Evolutionary conservation across 2,329 filamentous ascomycete species (phyloP).

Genomic region (Colletotrichum somersetense): DNA sequence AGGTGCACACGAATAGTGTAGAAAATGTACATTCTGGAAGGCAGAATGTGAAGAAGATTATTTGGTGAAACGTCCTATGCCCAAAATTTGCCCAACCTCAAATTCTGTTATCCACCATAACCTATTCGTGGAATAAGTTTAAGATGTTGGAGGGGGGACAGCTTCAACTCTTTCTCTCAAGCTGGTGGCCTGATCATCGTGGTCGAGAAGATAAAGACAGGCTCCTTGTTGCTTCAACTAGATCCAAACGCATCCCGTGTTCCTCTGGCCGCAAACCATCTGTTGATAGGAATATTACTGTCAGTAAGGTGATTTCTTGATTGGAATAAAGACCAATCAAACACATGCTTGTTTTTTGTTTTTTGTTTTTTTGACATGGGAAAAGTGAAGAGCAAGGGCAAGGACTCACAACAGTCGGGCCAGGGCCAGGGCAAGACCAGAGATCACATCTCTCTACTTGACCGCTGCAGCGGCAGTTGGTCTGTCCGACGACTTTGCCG

Average conservation of each 20-base stretch:
- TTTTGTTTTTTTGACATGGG: not conserved
- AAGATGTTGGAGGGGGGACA: too few relatives aligned
- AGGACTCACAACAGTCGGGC: conserved; percentile 41
- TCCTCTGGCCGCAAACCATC: not conserved
- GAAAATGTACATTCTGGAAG: too few relatives aligned
- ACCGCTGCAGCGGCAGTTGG: conserved; percentile 45
- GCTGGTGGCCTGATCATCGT: not conserved
- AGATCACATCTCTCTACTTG: conserved; percentile 43
- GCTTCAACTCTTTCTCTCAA: too few relatives aligned
- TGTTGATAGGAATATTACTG: not conserved
- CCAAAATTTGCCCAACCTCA: too few relatives aligned
- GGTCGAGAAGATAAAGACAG: not conserved
- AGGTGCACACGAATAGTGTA: too few relatives aligned
- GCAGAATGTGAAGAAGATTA: too few relatives aligned
- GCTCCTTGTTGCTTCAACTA: not conserved
- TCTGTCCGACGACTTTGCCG: conserved; percentile 43
- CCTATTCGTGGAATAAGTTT: too few relatives aligned
- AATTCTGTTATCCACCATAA: too few relatives aligned
- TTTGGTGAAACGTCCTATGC: too few relatives aligned
- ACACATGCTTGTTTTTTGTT: too few relatives aligned
- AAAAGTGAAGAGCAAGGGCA: not conserved
- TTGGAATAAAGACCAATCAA: not conserved
- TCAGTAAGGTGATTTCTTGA: not conserved
- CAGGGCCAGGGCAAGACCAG: conserved; percentile 42
- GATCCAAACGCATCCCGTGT: not conserved